phyloP scores from a whole-genome alignment of 2,329 filamentous ascomycete species.

The Knoxdaviesia capensis region DNA sequence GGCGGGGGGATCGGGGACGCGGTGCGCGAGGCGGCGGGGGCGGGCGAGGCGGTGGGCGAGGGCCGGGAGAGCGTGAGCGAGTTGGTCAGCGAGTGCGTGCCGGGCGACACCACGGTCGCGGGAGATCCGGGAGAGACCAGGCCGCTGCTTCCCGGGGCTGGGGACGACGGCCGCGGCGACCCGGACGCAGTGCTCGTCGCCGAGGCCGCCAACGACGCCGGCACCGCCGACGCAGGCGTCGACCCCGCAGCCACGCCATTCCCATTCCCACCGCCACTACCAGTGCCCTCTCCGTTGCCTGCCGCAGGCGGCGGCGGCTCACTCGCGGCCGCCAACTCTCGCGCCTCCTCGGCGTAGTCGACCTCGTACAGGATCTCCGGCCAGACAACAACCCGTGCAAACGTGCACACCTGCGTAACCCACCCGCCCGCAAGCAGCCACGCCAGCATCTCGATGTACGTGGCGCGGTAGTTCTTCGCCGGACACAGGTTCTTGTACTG shows the following conservation, averaged over 20 bases:
- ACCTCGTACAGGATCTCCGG: constrained; percentile 69
- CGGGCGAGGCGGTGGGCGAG: too few species aligned
- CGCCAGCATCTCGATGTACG: constrained; percentile 77
- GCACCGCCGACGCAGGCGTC: constrained; percentile 9
- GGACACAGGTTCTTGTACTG: constrained; percentile 73
- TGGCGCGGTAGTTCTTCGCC: constrained; percentile 54
- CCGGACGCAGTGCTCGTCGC: not conserved
- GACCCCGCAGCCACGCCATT: too few species aligned
- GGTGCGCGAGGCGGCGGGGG: too few species aligned
- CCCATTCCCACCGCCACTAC: too few species aligned
- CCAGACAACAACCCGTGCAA: constrained; percentile 71
- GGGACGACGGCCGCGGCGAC: too few species aligned
- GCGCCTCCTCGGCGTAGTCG: constrained; percentile 46
- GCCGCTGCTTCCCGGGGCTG: too few species aligned
- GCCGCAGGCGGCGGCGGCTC: constrained; percentile 8
- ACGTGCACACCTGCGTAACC: constrained; percentile 84
- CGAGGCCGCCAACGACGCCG: constrained; percentile 3
- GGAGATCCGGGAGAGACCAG: too few species aligned
- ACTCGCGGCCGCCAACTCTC: constrained; percentile 26
- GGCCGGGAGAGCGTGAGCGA: not conserved
- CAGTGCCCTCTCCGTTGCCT: too few species aligned
- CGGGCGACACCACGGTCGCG: too few species aligned
- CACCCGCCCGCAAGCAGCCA: constrained; percentile 87
- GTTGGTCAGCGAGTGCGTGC: too few species aligned
- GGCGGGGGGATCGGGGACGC: too few species aligned